Conservation (phyloP, 768 basidiomycete genomes). For the Naganishia onofrii region DNA sequence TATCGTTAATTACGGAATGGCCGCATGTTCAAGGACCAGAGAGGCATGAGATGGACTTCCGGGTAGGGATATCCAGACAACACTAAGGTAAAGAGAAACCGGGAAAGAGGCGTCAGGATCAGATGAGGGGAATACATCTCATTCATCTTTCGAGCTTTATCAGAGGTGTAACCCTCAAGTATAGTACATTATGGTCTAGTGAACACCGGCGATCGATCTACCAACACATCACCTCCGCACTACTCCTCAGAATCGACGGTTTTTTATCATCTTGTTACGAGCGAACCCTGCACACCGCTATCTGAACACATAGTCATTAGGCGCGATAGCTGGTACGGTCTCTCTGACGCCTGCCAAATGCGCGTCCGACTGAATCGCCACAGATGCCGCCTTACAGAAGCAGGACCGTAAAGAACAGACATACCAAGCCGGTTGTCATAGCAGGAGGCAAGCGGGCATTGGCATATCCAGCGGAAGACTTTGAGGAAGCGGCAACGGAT, state of each 20-base stretch:
- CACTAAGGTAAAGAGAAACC: not conserved
- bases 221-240: too few relatives aligned
- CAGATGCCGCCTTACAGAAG: not conserved
- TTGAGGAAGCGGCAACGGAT: not conserved
- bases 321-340: not conserved
- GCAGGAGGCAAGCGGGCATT: not conserved
- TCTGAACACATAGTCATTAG: not conserved
- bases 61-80: not conserved
- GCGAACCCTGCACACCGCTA: too few relatives aligned
- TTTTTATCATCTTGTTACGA: too few relatives aligned
- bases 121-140: not conserved
- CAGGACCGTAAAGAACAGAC: not conserved
- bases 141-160: not conserved
- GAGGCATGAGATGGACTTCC: not conserved
- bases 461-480: not conserved
- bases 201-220: too few relatives aligned
- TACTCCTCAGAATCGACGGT: too few relatives aligned
- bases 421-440: not conserved
- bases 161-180: too few relatives aligned
- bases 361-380: not conserved
- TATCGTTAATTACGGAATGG: not conserved
- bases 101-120: not conserved
- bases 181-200: too few relatives aligned
- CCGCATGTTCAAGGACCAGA: not conserved
- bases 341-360: not conserved